Conservation (phyloP, 352 stramenopile species). For the Elongisporangium undulatum region DNA sequence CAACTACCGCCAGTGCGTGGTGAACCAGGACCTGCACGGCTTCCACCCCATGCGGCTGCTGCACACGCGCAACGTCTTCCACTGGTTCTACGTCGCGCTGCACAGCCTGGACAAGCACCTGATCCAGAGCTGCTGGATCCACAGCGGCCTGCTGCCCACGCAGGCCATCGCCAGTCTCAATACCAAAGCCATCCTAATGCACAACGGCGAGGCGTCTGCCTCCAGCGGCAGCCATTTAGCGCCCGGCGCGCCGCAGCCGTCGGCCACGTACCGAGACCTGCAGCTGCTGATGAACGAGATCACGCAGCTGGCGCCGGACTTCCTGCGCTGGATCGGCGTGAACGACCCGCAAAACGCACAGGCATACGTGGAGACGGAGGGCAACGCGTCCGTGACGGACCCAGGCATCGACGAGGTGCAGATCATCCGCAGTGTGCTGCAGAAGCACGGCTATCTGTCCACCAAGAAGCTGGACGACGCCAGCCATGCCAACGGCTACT, state of each 20-base stretch:
- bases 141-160: constrained; percentile 65
- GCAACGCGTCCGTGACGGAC: constrained; percentile 72
- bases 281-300: constrained; percentile 60
- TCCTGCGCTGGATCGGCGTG: constrained; percentile 70
- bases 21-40: constrained; percentile 39
- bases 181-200: constrained; percentile 47
- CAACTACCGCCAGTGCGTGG: constrained; percentile 45
- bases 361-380: constrained; percentile 67
- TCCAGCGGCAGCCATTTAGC: neutral
- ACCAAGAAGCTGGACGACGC: constrained; percentile 62
- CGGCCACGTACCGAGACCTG: constrained; percentile 49
- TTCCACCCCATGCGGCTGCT: constrained; percentile 49
- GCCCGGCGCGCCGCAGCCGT: constrained; percentile 19
- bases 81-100: constrained; percentile 77
- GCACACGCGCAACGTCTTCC: constrained; percentile 80
- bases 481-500: constrained; percentile 34
- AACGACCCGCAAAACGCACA: constrained; percentile 48
- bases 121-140: constrained; percentile 71
- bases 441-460: constrained; percentile 74
- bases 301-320: constrained; percentile 53
- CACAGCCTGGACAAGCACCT: constrained; percentile 64
- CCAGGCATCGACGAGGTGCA: constrained; percentile 76
- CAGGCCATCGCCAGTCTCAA: constrained; percentile 62
- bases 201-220: constrained; percentile 10
- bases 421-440: constrained; percentile 77